These are phyloP conservation scores for Leavenworthia alabamica DNA, from an alignment of 345 rosid genomes.

Conservation along the genomic window DNA sequence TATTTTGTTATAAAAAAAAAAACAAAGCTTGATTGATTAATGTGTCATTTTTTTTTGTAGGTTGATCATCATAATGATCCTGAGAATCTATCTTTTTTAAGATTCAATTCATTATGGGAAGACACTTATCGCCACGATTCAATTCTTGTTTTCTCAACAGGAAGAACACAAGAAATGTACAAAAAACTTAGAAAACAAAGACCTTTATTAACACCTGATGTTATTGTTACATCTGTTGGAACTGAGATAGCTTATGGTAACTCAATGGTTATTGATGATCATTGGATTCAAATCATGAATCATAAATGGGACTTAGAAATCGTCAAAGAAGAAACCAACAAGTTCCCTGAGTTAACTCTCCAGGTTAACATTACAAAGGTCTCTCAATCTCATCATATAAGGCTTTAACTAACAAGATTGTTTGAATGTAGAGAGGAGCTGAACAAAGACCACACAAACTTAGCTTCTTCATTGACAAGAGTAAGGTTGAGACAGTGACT, in stretches of 20 bases:
- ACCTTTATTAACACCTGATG: slow-evolving; percentile 92
- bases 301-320: slow-evolving; percentile 69
- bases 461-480: slow-evolving; percentile 69
- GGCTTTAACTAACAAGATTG: not conserved
- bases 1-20: not conserved
- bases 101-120: slow-evolving; percentile 90
- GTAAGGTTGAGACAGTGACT: slow-evolving; percentile 56
- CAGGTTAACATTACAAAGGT: slow-evolving; percentile 42
- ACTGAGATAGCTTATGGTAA: slow-evolving; percentile 91
- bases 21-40: not conserved
- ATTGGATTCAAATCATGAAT: slow-evolving; percentile 77
- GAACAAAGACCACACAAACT: slow-evolving; percentile 80
- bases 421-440: slow-evolving; percentile 53
- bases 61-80: slow-evolving; percentile 79
- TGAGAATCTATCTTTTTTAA: slow-evolving; percentile 67
- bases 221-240: slow-evolving; percentile 91
- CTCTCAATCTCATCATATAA: not conserved
- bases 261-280: slow-evolving; percentile 67
- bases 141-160: slow-evolving; percentile 84
- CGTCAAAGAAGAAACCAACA: slow-evolving; percentile 70
- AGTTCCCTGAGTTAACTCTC: slow-evolving; percentile 73
- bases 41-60: slow-evolving; percentile 32
- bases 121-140: slow-evolving; percentile 64
- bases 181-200: slow-evolving; percentile 63
- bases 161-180: slow-evolving; percentile 64